Base-by-base conservation (phyloP, 2,329 filamentous ascomycete genomes). In the Fusarium sp. region DNA sequence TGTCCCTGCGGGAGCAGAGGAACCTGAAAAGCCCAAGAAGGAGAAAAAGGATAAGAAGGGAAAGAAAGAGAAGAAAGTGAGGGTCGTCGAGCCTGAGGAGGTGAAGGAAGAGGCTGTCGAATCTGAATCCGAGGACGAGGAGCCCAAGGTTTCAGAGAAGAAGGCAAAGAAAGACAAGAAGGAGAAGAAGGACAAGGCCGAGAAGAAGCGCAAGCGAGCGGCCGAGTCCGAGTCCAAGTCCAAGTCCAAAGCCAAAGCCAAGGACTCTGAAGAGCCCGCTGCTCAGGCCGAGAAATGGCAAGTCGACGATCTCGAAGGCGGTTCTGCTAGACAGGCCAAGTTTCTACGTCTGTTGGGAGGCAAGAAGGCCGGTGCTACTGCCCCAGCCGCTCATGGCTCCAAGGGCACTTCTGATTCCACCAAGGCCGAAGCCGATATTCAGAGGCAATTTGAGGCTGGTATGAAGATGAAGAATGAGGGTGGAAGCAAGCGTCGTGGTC, bases 311-410 rank as follows among this genome's bases (percentile, higher is more conserved):
- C 80, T 89, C 34, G 83, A 82, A 41, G 87, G 87, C 31, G 85
- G 84, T 23, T 71, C 79, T 19, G 79, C 80, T 50, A 81, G 87
- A 14, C 85, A 88, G 71, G 79, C 80, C 64, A 89, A 89, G 77
- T 89, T 88, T 65, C 77, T 89, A 72, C 81, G 85, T 31, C 83
- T 89, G 2, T 80, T 89, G 6, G 87, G 87, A 21, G 84, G 80
- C 4, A 85, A 83, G 65, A 87, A 85, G 75, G 78, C 79, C 25
- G 79, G 80, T 21, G 77, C 75, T 30, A 74, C 68, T 18, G 76
- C 74, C n/a, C 74, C 67, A 18, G 60, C 72, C 1, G 56, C 62
- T 45, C 41, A 43, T 30, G 39, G 49, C 25, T 55, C 72, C 52
- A 73, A 78, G 70, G 69, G 65, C 72, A 73, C 78, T 72, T 71